phyloP scores from a whole-genome alignment of 305 asterid genomes.

The Fraxinus albicans region DNA sequence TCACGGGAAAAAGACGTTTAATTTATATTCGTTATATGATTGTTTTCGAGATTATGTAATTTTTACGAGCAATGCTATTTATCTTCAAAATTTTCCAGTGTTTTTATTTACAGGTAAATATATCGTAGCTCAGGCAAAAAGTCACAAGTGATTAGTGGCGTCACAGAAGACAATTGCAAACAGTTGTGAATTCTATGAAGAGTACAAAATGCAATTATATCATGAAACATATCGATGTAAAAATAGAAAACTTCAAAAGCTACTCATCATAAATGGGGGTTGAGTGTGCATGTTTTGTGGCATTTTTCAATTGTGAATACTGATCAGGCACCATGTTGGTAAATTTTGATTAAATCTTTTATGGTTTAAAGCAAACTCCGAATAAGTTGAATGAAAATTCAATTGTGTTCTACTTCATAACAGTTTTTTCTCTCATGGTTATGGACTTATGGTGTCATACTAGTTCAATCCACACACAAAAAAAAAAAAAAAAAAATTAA shows the following conservation, averaged over 20 bases:
- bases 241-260: constrained; percentile 1
- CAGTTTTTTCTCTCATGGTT: background rate
- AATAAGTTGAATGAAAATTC: background rate
- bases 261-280: background rate
- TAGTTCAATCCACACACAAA: no score
- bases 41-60: background rate
- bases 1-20: background rate
- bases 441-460: background rate
- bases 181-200: constrained; percentile 24
- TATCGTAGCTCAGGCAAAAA: background rate
- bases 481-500: no score
- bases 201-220: constrained; percentile 16
- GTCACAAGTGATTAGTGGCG: background rate
- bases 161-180: constrained; percentile 32
- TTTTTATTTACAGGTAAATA: no score
- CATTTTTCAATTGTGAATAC: background rate
- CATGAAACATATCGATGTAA: constrained; percentile 24
- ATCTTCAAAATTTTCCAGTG: no score
- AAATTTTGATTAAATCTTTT: no score
- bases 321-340: background rate
- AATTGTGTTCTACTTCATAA: background rate
- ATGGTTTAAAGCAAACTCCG: background rate
- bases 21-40: background rate
- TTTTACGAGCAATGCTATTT: no score
- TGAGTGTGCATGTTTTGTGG: background rate